Evolutionary conservation across 31 red algal species (phyloP).

Genomic region (Porphyra umbilicalis): DNA sequence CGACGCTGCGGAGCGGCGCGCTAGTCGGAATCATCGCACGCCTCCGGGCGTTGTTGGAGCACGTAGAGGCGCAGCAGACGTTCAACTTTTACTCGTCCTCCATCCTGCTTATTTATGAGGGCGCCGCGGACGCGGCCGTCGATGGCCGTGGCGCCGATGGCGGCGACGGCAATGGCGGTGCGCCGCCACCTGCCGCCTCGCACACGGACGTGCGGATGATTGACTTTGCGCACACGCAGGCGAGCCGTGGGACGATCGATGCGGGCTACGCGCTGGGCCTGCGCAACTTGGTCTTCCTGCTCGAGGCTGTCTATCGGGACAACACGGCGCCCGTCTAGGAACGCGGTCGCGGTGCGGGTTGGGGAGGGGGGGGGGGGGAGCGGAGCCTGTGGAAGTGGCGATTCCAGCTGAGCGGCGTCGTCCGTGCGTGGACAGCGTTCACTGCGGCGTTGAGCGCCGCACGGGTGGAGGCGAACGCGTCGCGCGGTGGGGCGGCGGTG

Average conservation of each 20-base stretch:
- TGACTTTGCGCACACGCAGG: slow-evolving; percentile 41
- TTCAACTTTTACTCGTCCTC: slow-evolving; percentile 95
- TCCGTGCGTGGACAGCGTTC: no score
- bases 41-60: slow-evolving; percentile 3
- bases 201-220: slow-evolving; percentile 84
- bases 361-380: no score
- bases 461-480: no score
- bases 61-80: slow-evolving; percentile 30
- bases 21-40: not conserved
- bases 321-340: not conserved
- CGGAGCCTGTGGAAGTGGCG: no score
- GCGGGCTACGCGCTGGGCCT: slow-evolving; percentile 12
- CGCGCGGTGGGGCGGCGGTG: no score
- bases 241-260: not conserved
- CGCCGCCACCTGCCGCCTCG: not conserved
- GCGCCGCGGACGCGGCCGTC: slow-evolving; percentile 2
- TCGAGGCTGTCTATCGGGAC: not conserved
- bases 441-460: no score
- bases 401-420: no score
- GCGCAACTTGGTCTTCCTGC: slow-evolving; percentile 6
- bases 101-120: slow-evolving; percentile 90
- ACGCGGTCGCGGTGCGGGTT: no score
- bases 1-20: slow-evolving; percentile 5
- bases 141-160: not conserved
- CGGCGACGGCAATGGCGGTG: not conserved